Percentiles rank a stretch among this genome's conserved stretches.
These are phyloP conservation scores for Cryptomeria japonica DNA, from an alignment of 75 land plant species.

Conservation along the genomic window DNA sequence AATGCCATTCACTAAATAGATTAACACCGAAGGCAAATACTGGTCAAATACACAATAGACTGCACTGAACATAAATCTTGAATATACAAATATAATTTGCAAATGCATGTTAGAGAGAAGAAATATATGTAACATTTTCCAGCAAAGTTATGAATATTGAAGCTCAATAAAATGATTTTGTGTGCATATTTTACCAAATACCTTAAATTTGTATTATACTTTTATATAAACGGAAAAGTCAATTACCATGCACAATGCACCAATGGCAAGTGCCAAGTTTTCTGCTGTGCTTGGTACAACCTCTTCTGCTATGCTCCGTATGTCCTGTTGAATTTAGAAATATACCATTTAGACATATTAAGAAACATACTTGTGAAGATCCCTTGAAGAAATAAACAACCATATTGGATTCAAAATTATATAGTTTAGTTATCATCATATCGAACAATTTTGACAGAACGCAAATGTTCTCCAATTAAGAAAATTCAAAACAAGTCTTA, in stretches of 20 bases:
- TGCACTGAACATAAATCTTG: not conserved
- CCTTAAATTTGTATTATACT: not conserved
- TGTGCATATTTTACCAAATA: not conserved
- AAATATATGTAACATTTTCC: not conserved
- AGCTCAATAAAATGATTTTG: not conserved
- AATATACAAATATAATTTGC: not conserved
- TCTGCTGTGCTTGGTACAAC: conserved; percentile 61
- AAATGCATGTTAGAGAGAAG: not conserved
- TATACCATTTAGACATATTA: not conserved
- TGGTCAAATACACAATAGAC: not conserved
- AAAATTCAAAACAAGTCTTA: not conserved
- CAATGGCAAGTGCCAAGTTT: conserved; percentile 64
- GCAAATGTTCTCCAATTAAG: not conserved
- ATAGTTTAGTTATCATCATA: not conserved
- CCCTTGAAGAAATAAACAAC: not conserved
- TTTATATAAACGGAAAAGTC: not conserved
- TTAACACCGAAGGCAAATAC: not conserved
- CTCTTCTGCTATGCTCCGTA: conserved; percentile 40
- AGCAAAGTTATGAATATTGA: not conserved
- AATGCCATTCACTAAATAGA: not conserved
- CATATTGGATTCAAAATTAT: not conserved
- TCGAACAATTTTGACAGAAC: not conserved
- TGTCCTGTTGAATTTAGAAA: conserved; percentile 21
- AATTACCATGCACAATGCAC: conserved; percentile 67
- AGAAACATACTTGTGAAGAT: not conserved